Base-by-base conservation (phyloP, 1,284 basidiomycete genomes). In the Cutaneotrichosporon arboriforme region DNA sequence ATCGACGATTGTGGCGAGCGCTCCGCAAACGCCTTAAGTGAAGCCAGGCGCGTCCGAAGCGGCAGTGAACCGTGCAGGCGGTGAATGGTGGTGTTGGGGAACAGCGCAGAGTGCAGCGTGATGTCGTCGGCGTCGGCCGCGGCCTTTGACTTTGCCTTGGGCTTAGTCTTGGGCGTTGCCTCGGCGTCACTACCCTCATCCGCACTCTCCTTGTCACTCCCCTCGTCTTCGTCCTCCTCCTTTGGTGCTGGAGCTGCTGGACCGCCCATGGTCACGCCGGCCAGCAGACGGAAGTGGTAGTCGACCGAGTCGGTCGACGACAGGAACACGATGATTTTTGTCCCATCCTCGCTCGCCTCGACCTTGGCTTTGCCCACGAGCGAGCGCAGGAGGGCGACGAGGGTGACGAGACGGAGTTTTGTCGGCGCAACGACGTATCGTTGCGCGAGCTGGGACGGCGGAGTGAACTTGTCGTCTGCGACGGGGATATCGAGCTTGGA, bases 231-330 rank as follows among this genome's bases (percentile, higher is more conserved):
- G 14, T 54, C 49, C 20, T 60, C 55, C 38, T 62, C 62, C 0
- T 65, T 72, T 12, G 64, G 36, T 10, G 72, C 74, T 17, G 47
- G 55, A 9, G 40, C 66, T 34, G 69, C 65, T 10, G 53, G 35
- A 1, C 68, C 78, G 10, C 80, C 82, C 89, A 97, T 94, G 9
- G 76, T 72, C 18, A 88, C 80, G 1, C 84, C 83, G 1, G 86
- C 88, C 0, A 98, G 76, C n/a, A 97, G 78, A 44, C 81, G 81
- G 88, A 90, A 98, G 70, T 97, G 91, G 69, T 92, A 97, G 72
- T 99, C 94, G 33, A 99, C 96, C 1, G 91, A 90, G 72, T 97
- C 93, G 3, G 92, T 98, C 64, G 92, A 97, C 64, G 87, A 92
- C 56, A 98, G 78, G 75, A 99, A 99, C 5, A 98, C 91, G 49